These are phyloP conservation scores for Acer campestre DNA, from an alignment of 345 rosid genomes.

Conservation along the genomic window DNA sequence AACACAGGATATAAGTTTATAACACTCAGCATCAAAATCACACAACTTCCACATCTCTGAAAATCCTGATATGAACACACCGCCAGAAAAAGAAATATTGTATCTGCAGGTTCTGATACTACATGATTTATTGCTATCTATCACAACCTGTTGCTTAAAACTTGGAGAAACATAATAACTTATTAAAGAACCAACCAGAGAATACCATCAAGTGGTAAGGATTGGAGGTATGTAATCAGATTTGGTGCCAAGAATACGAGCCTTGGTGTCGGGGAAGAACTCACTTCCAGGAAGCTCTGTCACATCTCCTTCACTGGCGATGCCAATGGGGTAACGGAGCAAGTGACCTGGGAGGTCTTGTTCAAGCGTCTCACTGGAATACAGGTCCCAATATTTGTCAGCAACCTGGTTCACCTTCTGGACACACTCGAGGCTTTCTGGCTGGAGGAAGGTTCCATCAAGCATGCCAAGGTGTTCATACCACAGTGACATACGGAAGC, in stretches of 20 bases:
- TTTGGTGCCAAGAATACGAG: conserved; percentile 76
- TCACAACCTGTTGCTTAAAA: background rate
- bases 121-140: conserved; percentile 23
- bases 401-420: conserved; percentile 75
- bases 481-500: conserved; percentile 96
- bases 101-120: conserved; percentile 6
- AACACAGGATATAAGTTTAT: conserved; percentile 5
- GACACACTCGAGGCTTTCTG: conserved; percentile 70
- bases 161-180: background rate
- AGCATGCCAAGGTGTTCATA: conserved; percentile 98
- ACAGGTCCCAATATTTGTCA: conserved; percentile 91
- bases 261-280: conserved; percentile 92
- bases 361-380: conserved; percentile 70
- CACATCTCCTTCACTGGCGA: conserved; percentile 65
- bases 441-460: conserved; percentile 68
- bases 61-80: conserved; percentile 23
- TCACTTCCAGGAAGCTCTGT: conserved; percentile 70
- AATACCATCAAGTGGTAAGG: conserved; percentile 65
- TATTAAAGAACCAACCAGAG: background rate
- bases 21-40: conserved; percentile 18
- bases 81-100: conserved; percentile 4
- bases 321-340: conserved; percentile 79
- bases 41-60: conserved; percentile 16
- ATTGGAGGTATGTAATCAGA: conserved; percentile 96
- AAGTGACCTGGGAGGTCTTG: conserved; percentile 91